Percentiles rank a stretch among this genome's conserved stretches.
These are phyloP conservation scores for Aspergillus sp. DNA, from an alignment of 2,329 filamentous ascomycete species.

Conservation along the genomic window DNA sequence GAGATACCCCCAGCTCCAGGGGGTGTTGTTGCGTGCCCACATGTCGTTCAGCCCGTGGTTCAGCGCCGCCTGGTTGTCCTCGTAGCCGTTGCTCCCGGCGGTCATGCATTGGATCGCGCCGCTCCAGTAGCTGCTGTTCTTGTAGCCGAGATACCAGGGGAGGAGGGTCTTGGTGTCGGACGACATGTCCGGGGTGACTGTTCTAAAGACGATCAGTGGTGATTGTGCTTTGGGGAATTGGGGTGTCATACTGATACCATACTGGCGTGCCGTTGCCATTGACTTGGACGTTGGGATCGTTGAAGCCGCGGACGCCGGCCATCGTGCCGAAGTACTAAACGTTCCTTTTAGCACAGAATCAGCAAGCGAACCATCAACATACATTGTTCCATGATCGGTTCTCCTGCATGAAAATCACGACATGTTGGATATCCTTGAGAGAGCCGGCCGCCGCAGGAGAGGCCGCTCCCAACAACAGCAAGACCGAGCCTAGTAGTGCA, in stretches of 20 bases:
- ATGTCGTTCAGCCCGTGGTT: conserved; percentile 54
- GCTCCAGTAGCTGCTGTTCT: conserved; percentile 47
- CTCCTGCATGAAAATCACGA: conserved; percentile 59
- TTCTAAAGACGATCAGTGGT: conserved; percentile 18
- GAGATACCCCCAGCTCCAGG: conserved; percentile 54
- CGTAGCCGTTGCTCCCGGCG: conserved; percentile 53
- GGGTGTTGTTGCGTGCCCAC: conserved; percentile 56
- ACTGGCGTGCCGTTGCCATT: conserved; percentile 47
- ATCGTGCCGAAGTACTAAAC: conserved; percentile 55
- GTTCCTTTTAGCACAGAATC: not conserved
- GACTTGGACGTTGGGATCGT: conserved; percentile 55
- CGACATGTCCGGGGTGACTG: conserved; percentile 40
- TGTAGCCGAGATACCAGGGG: conserved; percentile 57
- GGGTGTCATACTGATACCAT: conserved; percentile 45
- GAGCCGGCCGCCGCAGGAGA: conserved; percentile 35
- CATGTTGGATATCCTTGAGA: conserved; percentile 55
- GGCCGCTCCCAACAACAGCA: conserved; percentile 15
- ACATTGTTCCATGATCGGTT: conserved; percentile 43
- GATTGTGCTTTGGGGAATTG: too few relatives aligned
- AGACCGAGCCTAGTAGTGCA: conserved; percentile 10
- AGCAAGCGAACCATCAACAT: conserved; percentile 5
- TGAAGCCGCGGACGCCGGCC: conserved; percentile 56
- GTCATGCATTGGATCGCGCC: conserved; percentile 56
- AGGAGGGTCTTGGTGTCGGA: conserved; percentile 46
- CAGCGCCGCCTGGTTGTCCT: conserved; percentile 52